A percentile compares a stretch with the other conserved stretches of the same genome.
These are phyloP conservation scores for Musa acuminata DNA, from an alignment of 176 grass and related monocot genomes.

Conservation along the genomic window DNA sequence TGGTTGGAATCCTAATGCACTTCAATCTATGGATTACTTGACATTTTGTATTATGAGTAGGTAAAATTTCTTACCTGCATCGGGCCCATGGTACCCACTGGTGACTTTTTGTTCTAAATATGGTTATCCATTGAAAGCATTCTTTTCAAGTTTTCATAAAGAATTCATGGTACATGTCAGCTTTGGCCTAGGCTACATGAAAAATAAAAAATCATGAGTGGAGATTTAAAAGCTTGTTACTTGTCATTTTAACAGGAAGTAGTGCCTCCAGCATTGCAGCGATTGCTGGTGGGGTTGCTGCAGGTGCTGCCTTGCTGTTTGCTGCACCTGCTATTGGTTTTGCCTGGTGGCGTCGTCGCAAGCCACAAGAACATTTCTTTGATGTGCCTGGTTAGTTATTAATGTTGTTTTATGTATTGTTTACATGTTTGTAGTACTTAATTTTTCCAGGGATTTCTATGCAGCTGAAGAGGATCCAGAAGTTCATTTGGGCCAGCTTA, in stretches of 20 bases:
- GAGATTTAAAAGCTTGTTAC: not conserved
- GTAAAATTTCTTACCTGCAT: too few relatives aligned
- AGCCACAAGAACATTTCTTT: constrained; percentile 4
- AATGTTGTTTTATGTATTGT: not conserved
- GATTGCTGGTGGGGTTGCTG: constrained; percentile 7
- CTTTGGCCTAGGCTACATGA: not conserved
- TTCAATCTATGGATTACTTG: too few relatives aligned
- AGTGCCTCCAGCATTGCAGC: not conserved
- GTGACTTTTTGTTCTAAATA: too few relatives aligned
- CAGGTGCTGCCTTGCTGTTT: constrained; percentile 7
- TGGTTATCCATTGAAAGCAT: not conserved
- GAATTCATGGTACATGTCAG: not conserved
- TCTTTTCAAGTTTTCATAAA: not conserved
- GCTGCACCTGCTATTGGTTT: constrained; percentile 8
- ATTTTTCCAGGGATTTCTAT: not conserved
- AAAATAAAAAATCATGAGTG: not conserved
- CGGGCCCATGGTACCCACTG: too few relatives aligned
- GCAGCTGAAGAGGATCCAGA: constrained; percentile 10
- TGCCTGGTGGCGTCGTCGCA: constrained; percentile 8
- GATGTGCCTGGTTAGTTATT: constrained; percentile 5
- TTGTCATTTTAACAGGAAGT: not conserved
- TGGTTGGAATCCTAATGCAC: too few relatives aligned
- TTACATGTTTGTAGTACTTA: not conserved
- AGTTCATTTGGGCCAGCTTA: constrained; percentile 9
- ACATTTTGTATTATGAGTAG: too few relatives aligned